Conservation (phyloP, 1,139 yeast genomes). For the Kurtzmaniella quercitrusa region DNA sequence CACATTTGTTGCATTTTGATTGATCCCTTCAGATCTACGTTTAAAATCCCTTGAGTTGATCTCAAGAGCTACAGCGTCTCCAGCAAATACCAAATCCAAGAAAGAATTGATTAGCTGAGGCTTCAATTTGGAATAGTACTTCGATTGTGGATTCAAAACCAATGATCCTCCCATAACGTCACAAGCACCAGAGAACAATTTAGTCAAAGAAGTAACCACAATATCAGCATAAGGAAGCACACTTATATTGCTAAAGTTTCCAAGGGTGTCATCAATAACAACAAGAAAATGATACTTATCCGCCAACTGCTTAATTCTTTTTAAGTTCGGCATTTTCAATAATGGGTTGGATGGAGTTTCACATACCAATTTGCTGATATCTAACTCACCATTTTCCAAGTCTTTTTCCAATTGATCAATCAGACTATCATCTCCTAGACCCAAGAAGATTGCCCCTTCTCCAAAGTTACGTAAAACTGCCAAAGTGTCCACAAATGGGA, state of each 20-base stretch:
- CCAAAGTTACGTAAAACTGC: conserved; percentile 87
- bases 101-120: conserved; percentile 50
- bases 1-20: conserved; percentile 58
- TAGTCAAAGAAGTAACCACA: conserved; percentile 85
- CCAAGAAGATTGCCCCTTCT: conserved; percentile 78
- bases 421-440: conserved; percentile 75
- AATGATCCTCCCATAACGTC: conserved; percentile 94
- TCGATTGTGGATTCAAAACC: conserved; percentile 67
- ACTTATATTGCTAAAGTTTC: conserved; percentile 81
- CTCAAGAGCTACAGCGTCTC: conserved; percentile 88
- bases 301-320: conserved; percentile 59
- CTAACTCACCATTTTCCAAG: conserved; percentile 58
- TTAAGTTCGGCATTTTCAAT: conserved; percentile 75
- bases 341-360: conserved; percentile 95
- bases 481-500: conserved; percentile 90
- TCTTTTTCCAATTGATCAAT: conserved; percentile 59
- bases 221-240: conserved; percentile 81
- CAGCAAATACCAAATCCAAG: conserved; percentile 82
- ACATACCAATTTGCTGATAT: conserved; percentile 70
- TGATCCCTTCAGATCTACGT: conserved; percentile 61
- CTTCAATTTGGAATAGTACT: conserved; percentile 50
- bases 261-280: conserved; percentile 93
- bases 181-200: conserved; percentile 90
- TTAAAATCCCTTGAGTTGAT: conserved; percentile 89
- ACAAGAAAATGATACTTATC: conserved; percentile 69